These are phyloP conservation scores for Phytopythium kandeliae DNA, from an alignment of 352 stramenopile genomes.

Conservation along the genomic window DNA sequence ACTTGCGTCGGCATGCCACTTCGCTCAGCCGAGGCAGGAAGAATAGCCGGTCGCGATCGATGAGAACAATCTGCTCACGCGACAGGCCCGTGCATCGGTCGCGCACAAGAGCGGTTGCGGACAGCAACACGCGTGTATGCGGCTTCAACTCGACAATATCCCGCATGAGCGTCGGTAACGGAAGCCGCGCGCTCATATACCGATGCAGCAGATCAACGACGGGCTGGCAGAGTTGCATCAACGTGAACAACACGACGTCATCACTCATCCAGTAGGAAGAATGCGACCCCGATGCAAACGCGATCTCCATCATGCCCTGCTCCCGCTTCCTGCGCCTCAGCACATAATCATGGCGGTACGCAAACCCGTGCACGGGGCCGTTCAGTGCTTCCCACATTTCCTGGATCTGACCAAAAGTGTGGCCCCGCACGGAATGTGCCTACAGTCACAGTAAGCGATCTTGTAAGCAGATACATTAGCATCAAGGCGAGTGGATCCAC, in stretches of 20 bases:
- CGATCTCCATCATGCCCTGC: slow-evolving; percentile 84
- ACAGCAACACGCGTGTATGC: slow-evolving; percentile 55
- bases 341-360: slow-evolving; percentile 77
- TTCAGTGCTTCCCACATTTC: slow-evolving; percentile 68
- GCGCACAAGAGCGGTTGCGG: slow-evolving; percentile 68
- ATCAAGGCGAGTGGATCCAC: no score
- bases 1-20: slow-evolving; percentile 64
- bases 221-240: slow-evolving; percentile 83
- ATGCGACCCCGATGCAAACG: slow-evolving; percentile 74
- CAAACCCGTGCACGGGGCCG: slow-evolving; percentile 65
- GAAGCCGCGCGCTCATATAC: slow-evolving; percentile 72
- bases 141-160: slow-evolving; percentile 79
- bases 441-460: slow-evolving; percentile 7
- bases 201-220: slow-evolving; percentile 76
- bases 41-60: slow-evolving; percentile 66
- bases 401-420: slow-evolving; percentile 73
- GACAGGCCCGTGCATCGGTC: slow-evolving; percentile 76
- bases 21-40: slow-evolving; percentile 58
- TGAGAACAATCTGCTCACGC: slow-evolving; percentile 65
- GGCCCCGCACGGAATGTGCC: slow-evolving; percentile 54
- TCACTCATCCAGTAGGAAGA: slow-evolving; percentile 89
- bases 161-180: slow-evolving; percentile 66
- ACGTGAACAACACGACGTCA: slow-evolving; percentile 80
- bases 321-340: slow-evolving; percentile 70
- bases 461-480: not conserved